A percentile compares a stretch with the other conserved stretches of the same genome.
These are phyloP conservation scores for Solanum etuberosum DNA, from an alignment of 257 asterid genomes.

Conservation along the genomic window DNA sequence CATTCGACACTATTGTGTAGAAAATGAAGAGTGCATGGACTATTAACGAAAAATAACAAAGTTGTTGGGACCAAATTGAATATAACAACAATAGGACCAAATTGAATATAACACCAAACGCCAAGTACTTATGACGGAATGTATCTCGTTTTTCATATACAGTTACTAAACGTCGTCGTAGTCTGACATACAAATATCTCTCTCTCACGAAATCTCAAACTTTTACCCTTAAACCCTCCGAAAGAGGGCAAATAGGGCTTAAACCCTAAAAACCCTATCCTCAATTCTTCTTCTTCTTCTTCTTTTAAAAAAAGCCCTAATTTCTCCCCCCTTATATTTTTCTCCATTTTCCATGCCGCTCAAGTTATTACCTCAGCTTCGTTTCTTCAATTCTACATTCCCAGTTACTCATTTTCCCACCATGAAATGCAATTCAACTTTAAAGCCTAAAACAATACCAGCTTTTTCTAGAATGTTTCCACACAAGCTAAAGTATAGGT, in stretches of 20 bases:
- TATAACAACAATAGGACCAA: neutral
- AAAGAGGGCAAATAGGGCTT: constrained; percentile 9
- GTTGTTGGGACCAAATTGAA: neutral
- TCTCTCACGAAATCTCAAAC: neutral
- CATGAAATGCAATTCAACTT: constrained; percentile 11
- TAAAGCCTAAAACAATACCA: constrained; percentile 25
- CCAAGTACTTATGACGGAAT: neutral
- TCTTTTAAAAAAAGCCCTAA: neutral
- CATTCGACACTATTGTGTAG: neutral
- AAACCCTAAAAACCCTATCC: constrained; percentile 39
- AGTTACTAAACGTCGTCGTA: neutral
- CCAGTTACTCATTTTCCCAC: constrained; percentile 10
- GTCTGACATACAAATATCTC: neutral
- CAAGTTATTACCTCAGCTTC: constrained; percentile 37
- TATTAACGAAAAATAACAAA: neutral
- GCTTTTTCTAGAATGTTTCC: constrained; percentile 49
- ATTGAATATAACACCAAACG: neutral
- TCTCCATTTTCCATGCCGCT: constrained; percentile 29
- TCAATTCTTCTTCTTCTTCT: neutral
- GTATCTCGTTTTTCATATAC: neutral
- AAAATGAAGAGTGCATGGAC: neutral
- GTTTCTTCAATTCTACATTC: constrained; percentile 10
- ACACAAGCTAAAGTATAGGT: constrained; percentile 34
- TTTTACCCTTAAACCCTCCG: neutral
- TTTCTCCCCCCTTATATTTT: neutral